Conservation (phyloP, 306 rosid genomes). For the Castanea mollissima region DNA sequence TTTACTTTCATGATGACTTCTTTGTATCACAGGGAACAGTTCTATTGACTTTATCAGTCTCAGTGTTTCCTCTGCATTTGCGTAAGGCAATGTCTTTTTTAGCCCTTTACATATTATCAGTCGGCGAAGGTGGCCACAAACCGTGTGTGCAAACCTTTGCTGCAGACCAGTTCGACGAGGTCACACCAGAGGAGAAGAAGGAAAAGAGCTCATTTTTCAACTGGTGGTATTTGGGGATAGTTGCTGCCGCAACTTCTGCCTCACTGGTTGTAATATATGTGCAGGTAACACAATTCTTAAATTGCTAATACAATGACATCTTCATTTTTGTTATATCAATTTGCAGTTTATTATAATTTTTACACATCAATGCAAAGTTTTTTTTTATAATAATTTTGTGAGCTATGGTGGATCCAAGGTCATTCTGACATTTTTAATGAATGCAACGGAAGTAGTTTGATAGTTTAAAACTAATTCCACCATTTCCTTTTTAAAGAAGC, state of each 20-base stretch:
- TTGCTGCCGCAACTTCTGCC: constrained; percentile 46
- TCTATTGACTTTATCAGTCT: constrained; percentile 50
- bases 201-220: constrained; percentile 68
- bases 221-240: constrained; percentile 75
- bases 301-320: background rate
- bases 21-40: constrained; percentile 43
- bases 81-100: constrained; percentile 35
- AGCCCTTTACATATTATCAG: constrained; percentile 51
- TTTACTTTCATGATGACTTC: too few relatives aligned
- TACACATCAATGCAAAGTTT: too few relatives aligned
- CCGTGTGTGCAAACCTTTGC: constrained; percentile 87
- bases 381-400: too few relatives aligned
- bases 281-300: constrained; percentile 42
- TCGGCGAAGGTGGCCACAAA: constrained; percentile 76
- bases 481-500: too few relatives aligned
- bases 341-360: background rate
- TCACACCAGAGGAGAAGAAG: constrained; percentile 45
- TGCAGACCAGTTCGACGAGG: constrained; percentile 78
- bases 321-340: too few relatives aligned
- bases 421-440: too few relatives aligned
- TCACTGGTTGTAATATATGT: constrained; percentile 46
- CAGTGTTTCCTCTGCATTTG: constrained; percentile 20
- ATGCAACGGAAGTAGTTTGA: too few relatives aligned
- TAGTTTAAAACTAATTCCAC: too few relatives aligned
- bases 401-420: too few relatives aligned